Base-by-base conservation (phyloP, 2,329 filamentous ascomycete genomes). In the Monosporascus sp. region DNA sequence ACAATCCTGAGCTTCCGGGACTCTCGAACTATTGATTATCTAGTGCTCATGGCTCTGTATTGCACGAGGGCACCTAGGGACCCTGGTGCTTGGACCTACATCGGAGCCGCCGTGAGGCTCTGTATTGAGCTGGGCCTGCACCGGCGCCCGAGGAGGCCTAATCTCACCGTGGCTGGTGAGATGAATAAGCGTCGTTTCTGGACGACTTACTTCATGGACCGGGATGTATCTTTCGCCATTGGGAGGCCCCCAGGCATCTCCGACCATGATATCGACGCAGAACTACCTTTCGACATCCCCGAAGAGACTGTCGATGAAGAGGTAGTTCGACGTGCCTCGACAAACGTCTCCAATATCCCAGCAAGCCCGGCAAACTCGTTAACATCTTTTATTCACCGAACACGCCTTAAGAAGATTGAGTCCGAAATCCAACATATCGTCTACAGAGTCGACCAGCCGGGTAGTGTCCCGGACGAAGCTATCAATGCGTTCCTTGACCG, bases 101-200 rank as follows among this genome's bases (percentile, higher is more conserved):
- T 67, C 1, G 63, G 64, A 34, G 60, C 60, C 11, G 64, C 63
- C 17, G 62, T 67, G 59, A 55, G 57, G 47, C 48, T 65, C 8
- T 67, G 64, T 51, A 59, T 65, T 45, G 64, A 67, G 51, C 52
- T 67, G 11, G 64, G 64, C 9, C 53, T 65, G 25, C 64, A 67
- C 52, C 61, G 64, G 14, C 60, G 61, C 25, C 59, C 57, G 25
- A 55, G 61, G 34, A 57, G 60, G 14, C 60, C 60, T 25, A 55
- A 55, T 38, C 62, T 57, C 6, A 62, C 54, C 36, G 44, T 67
- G 6, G 60, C 63, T 25, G 57, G 57, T 2, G 64, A 67, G 49
- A 65, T 67, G 63, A 59, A 61, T 51, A 67, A 67, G 48, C 57
- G 64, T 9, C 60, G 62, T 15, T 67, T 67, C 46, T 67, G 64